Evolutionary conservation across 768 basidiomycete species (phyloP), one percentile per base, ranked within the genome.

Genomic region (Amanita exitialis): DNA sequence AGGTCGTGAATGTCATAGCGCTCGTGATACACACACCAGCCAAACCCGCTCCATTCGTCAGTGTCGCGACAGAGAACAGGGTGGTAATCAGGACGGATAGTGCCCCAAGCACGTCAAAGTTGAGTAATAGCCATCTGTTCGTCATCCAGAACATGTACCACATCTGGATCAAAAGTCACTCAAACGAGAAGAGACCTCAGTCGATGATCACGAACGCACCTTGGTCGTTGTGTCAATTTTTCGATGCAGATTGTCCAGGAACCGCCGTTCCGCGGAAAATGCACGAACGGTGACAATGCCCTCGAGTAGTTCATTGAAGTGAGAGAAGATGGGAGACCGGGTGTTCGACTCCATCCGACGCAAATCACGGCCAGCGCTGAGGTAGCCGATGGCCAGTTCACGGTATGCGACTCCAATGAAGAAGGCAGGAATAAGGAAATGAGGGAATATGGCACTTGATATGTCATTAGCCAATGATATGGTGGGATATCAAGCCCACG

Each of bases 211-310:
- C 0, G 49, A 3, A 21, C 57, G 34, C 51, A 84, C 86, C 78
- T 83, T 79, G 9, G 79, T 90, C n/a, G 85, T 90, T 45, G 73
- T 66, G 54, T 91, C 86, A 27, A 92, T 76, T 62, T 88, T 90
- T 1, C 57, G 56, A 60, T 89, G 87, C 3, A 94, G 67, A 53
- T 76, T 76, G 49, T 86, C 76, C 57, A 93, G 68, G 73, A 97
- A 95, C 4, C 78, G 69, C 36, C 69, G 68, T 61, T 95, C 91
- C 0, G 82, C 85, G 0, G 86, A 83, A 68, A 95, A 97, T 0
- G 93, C 93, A 51, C 93, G 78, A 37, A 95, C 87, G 4, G 91
- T 92, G n/a, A 92, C 87, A 41, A 94, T 88, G 20, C 91, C 91
- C 47, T 92, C 87, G 16, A 95, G 64, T 8, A 93, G 66, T 59